A percentile compares a stretch with the other conserved stretches of the same genome.
Conservation (phyloP, 2,329 filamentous ascomycete genomes). For the Pyrenochaeta sp. region DNA sequence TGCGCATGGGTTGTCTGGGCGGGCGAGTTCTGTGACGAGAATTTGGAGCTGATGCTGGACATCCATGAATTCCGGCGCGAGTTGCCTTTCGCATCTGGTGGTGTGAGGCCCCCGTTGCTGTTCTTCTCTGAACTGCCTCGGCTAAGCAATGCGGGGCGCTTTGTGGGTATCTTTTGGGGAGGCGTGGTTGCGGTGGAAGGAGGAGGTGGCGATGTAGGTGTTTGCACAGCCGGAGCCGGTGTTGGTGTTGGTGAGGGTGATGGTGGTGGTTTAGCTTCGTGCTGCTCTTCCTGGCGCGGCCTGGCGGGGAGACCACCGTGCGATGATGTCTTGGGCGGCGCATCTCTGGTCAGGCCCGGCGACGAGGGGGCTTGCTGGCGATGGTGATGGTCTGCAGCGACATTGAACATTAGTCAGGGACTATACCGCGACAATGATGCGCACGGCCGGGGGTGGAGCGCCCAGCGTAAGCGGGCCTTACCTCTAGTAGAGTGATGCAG, state of each 20-base stretch:
- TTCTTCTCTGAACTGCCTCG: slow-evolving; percentile 52
- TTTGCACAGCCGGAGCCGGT: slow-evolving; percentile 29
- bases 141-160: slow-evolving; percentile 54
- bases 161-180: slow-evolving; percentile 38
- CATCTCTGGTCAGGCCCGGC: slow-evolving; percentile 44
- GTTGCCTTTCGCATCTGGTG: slow-evolving; percentile 35
- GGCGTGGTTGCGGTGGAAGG: slow-evolving; percentile 27
- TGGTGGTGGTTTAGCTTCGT: slow-evolving; percentile 14
- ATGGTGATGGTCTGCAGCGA: slow-evolving; percentile 44
- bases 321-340: slow-evolving; percentile 46
- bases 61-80: slow-evolving; percentile 84
- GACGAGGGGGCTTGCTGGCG: slow-evolving; percentile 48
- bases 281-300: slow-evolving; percentile 24
- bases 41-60: slow-evolving; percentile 90
- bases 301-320: slow-evolving; percentile 38
- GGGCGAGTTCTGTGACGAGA: slow-evolving; percentile 67
- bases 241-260: background rate
- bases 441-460: slow-evolving; percentile 31
- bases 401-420: slow-evolving; percentile 26
- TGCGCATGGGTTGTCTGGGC: slow-evolving; percentile 44
- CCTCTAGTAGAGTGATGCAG: slow-evolving; percentile 86
- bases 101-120: slow-evolving; percentile 32
- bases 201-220: slow-evolving; percentile 31
- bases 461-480: slow-evolving; percentile 55
- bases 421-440: slow-evolving; percentile 20